These are phyloP conservation scores for Ogataea pilisensis DNA, from an alignment of 805 yeast species.

Conservation along the genomic window DNA sequence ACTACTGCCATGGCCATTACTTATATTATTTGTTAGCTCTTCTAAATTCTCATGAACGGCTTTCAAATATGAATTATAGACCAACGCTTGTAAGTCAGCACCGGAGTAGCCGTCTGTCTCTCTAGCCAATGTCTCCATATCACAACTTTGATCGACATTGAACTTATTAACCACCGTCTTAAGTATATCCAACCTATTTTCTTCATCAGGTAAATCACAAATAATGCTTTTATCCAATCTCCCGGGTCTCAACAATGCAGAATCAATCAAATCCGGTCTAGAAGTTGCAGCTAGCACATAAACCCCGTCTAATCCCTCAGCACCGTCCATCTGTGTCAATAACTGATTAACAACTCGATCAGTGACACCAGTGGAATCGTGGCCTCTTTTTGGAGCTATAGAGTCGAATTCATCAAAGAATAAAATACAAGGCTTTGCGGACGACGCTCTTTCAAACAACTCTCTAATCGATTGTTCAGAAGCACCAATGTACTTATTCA, in stretches of 20 bases:
- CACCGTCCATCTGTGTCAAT: constrained; percentile 98
- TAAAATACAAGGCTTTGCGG: constrained; percentile 89
- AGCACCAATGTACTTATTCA: constrained; percentile 95
- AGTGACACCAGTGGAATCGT: constrained; percentile 96
- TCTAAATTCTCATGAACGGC: constrained; percentile 74
- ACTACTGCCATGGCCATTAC: constrained; percentile 6
- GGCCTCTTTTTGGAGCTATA: constrained; percentile 96
- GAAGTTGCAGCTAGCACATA: constrained; percentile 95
- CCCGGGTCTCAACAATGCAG: constrained; percentile 93
- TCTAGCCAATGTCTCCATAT: constrained; percentile 50
- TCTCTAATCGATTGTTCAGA: constrained; percentile 94
- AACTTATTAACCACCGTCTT: constrained; percentile 57
- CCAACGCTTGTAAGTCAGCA: constrained; percentile 90
- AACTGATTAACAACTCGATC: constrained; percentile 96
- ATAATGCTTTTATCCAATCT: constrained; percentile 88
- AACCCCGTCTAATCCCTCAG: constrained; percentile 95
- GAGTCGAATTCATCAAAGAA: constrained; percentile 97
- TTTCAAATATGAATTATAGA: constrained; percentile 85
- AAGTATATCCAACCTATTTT: constrained; percentile 73
- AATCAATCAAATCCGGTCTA: constrained; percentile 92
- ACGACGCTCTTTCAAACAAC: constrained; percentile 87
- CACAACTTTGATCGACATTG: constrained; percentile 49
- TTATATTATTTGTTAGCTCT: constrained; percentile 34
- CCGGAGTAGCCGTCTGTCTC: constrained; percentile 80
- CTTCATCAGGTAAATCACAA: constrained; percentile 77